phyloP scores from a whole-genome alignment of 352 stramenopile genomes.

The Phytophthora megakarya region DNA sequence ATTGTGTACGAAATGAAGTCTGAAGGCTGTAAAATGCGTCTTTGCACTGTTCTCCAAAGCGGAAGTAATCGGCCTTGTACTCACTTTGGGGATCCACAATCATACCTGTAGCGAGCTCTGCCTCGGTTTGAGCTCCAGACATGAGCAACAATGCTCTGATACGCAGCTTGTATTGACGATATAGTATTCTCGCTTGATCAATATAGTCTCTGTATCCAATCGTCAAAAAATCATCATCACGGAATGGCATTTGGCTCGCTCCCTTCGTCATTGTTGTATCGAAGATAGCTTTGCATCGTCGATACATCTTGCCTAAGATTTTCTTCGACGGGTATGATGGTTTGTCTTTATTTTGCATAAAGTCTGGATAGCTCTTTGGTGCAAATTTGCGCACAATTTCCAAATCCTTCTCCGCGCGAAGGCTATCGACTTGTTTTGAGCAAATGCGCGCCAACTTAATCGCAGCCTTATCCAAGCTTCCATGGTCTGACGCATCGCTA shows the following conservation, averaged over 20 bases:
- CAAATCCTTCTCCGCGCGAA: conserved; percentile 60
- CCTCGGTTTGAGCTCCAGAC: conserved; percentile 64
- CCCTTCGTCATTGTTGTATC: conserved; percentile 44
- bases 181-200: conserved; percentile 45
- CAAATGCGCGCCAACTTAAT: conserved; percentile 71
- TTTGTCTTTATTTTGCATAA: conserved; percentile 80
- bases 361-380: conserved; percentile 74
- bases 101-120: conserved; percentile 77
- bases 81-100: conserved; percentile 62
- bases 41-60: conserved; percentile 73
- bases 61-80: conserved; percentile 79
- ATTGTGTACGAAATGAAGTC: conserved; percentile 50
- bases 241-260: conserved; percentile 39
- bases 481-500: conserved; percentile 50
- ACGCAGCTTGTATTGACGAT: conserved; percentile 70
- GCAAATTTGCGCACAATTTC: conserved; percentile 54
- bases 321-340: conserved; percentile 70
- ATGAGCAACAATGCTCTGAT: conserved; percentile 59
- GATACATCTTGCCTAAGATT: conserved; percentile 78
- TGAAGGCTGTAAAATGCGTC: conserved; percentile 66
- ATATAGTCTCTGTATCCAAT: conserved; percentile 58
- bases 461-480: conserved; percentile 53
- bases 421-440: conserved; percentile 73
- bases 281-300: conserved; percentile 59
- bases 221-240: conserved; percentile 59